phyloP scores from a whole-genome alignment of 2,329 filamentous ascomycete genomes.

The Incumbomyces lentus region DNA sequence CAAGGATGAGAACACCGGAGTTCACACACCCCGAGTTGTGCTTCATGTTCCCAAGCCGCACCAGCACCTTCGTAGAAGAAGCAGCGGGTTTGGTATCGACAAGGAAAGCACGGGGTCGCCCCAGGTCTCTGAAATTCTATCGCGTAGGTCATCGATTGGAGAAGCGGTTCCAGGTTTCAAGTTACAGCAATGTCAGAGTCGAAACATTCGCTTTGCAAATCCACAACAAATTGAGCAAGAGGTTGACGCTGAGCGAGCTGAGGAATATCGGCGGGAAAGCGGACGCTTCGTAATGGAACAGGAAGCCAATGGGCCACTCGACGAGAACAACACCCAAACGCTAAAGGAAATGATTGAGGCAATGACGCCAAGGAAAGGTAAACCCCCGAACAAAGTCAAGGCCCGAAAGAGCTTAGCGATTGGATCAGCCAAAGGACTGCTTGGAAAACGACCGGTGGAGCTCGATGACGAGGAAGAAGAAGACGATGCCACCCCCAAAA shows the following conservation, averaged over 20 bases:
- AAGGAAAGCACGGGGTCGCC: slow-evolving; percentile 65
- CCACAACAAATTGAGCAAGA: slow-evolving; percentile 53
- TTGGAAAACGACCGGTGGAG: slow-evolving; percentile 65
- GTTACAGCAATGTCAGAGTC: slow-evolving; percentile 35
- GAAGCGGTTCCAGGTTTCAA: slow-evolving; percentile 56
- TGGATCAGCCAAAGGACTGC: slow-evolving; percentile 60
- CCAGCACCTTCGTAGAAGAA: slow-evolving; percentile 39
- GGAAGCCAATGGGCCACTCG: slow-evolving; percentile 41
- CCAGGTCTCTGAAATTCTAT: slow-evolving; percentile 59
- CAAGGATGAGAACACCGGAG: slow-evolving; percentile 43
- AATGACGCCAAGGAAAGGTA: slow-evolving; percentile 61
- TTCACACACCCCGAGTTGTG: slow-evolving; percentile 52
- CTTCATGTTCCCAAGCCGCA: slow-evolving; percentile 41
- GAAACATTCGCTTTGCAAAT: slow-evolving; percentile 54
- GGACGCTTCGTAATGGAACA: slow-evolving; percentile 46
- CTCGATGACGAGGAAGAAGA: slow-evolving; percentile 50
- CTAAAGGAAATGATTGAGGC: slow-evolving; percentile 69
- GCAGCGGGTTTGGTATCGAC: slow-evolving; percentile 61
- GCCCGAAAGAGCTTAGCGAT: slow-evolving; percentile 68
- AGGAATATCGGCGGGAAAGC: slow-evolving; percentile 53
- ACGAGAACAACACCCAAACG: slow-evolving; percentile 54
- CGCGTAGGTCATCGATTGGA: slow-evolving; percentile 60
- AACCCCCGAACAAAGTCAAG: slow-evolving; percentile 41
- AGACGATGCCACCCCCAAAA: slow-evolving; percentile 49
- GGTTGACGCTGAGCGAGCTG: slow-evolving; percentile 50